These are phyloP conservation scores for Phyllosticta citrichinensis DNA, from an alignment of 2,329 filamentous ascomycete genomes.

Conservation along the genomic window DNA sequence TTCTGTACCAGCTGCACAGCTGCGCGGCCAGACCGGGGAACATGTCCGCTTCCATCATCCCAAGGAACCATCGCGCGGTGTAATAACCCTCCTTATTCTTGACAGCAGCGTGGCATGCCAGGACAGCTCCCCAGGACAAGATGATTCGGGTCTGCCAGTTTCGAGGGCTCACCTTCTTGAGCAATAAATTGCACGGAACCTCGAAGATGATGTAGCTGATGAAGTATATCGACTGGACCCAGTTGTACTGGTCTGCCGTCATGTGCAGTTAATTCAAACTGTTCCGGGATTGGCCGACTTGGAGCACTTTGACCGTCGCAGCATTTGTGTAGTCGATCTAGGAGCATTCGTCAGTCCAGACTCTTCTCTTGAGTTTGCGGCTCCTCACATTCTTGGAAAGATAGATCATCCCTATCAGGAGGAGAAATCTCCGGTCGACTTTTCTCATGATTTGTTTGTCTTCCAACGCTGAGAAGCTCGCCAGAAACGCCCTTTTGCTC, in stretches of 20 bases:
- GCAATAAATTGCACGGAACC: slow-evolving; percentile 26
- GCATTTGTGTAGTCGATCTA: slow-evolving; percentile 19
- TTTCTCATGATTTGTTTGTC: slow-evolving; percentile 19
- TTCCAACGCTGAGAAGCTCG: slow-evolving; percentile 16
- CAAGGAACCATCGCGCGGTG: slow-evolving; percentile 17
- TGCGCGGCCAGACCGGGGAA: slow-evolving; percentile 23
- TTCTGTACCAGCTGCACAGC: slow-evolving; percentile 28
- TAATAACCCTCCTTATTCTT: slow-evolving; percentile 18
- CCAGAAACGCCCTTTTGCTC: slow-evolving; percentile 16
- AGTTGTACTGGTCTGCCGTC: slow-evolving; percentile 18
- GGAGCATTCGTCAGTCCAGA: not conserved
- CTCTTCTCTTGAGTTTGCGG: not conserved
- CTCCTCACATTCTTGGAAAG: slow-evolving; percentile 17
- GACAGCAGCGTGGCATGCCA: slow-evolving; percentile 22
- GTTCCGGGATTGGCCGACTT: slow-evolving; percentile 14
- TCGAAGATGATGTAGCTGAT: slow-evolving; percentile 19
- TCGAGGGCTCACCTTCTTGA: slow-evolving; percentile 27
- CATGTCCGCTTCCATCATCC: slow-evolving; percentile 20
- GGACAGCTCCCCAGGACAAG: slow-evolving; percentile 18
- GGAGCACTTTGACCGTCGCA: slow-evolving; percentile 17
- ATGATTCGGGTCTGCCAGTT: slow-evolving; percentile 27
- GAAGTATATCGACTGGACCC: slow-evolving; percentile 17
- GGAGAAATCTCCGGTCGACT: slow-evolving; percentile 16
- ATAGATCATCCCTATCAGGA: slow-evolving; percentile 18
- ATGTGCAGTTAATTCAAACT: slow-evolving; percentile 17